A percentile compares a stretch with the other conserved stretches of the same genome.
Evolutionary conservation across 73 alveolate species (phyloP).

Genomic region (Symbiodinium natans): DNA sequence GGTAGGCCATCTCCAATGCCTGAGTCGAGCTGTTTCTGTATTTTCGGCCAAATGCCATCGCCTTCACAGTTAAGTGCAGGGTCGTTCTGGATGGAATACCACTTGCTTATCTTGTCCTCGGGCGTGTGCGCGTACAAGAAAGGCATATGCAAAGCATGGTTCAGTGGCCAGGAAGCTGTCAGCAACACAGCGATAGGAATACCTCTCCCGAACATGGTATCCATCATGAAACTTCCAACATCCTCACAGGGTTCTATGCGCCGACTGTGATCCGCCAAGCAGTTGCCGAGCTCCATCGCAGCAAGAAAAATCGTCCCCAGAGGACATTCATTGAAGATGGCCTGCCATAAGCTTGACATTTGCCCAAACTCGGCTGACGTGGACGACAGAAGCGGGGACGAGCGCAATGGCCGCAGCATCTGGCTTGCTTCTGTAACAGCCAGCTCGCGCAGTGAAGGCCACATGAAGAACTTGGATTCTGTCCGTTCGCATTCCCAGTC

Average conservation of each 20-base stretch:
- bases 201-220: background rate
- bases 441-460: slow-evolving; percentile 6
- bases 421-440: slow-evolving; percentile 29
- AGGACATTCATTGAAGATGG: slow-evolving; percentile 28
- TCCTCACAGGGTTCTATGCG: background rate
- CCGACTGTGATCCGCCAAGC: background rate
- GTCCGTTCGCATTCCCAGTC: slow-evolving; percentile 67
- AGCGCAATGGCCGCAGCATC: background rate
- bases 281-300: slow-evolving; percentile 4
- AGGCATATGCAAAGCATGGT: slow-evolving; percentile 25
- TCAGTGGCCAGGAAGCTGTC: slow-evolving; percentile 54
- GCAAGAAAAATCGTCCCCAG: slow-evolving; percentile 45
- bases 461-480: background rate
- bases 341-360: background rate
- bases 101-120: background rate
- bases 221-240: slow-evolving; percentile 30
- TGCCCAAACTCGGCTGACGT: background rate
- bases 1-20: background rate
- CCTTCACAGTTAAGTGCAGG: background rate
- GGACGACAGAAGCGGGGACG: background rate
- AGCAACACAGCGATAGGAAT: slow-evolving; percentile 48
- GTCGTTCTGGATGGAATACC: slow-evolving; percentile 41
- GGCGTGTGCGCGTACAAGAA: slow-evolving; percentile 40
- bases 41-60: background rate
- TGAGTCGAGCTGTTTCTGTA: background rate